Conservation (phyloP, 768 basidiomycete genomes). For the Russula griseocarnosa region DNA sequence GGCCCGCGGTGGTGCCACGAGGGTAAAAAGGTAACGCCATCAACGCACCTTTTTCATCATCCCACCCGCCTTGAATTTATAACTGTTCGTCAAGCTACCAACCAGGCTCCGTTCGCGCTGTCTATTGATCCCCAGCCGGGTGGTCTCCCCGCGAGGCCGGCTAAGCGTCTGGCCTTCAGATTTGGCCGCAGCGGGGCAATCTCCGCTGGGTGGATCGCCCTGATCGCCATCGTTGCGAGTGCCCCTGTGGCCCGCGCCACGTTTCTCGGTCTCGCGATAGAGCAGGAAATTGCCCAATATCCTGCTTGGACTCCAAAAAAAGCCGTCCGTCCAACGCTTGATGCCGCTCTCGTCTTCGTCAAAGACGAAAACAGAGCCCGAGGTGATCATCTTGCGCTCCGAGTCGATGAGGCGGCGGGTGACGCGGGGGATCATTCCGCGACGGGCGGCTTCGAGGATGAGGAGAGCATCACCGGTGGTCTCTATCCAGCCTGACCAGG, state of each 20-base stretch:
- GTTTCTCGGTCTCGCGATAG: constrained; percentile 91
- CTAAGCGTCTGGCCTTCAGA: constrained; percentile 48
- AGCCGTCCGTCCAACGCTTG: constrained; percentile 98
- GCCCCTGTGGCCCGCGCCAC: constrained; percentile 59
- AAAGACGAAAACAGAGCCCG: constrained; percentile 94
- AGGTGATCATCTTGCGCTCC: constrained; percentile 89
- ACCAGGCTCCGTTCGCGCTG: constrained; percentile 77
- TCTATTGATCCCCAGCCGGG: constrained; percentile 53
- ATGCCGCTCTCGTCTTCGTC: constrained; percentile 97
- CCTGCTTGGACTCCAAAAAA: constrained; percentile 89
- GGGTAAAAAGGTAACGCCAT: background rate
- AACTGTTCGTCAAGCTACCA: constrained; percentile 87
- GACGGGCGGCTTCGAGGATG: constrained; percentile 89
- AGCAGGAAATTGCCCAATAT: constrained; percentile 94
- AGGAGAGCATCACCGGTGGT: constrained; percentile 94
- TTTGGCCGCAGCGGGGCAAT: constrained; percentile 26
- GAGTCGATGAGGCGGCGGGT: constrained; percentile 89
- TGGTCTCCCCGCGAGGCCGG: constrained; percentile 55
- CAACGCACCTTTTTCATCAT: constrained; percentile 91
- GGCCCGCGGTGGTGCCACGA: background rate
- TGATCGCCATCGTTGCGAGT: constrained; percentile 43
- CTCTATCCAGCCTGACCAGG: constrained; percentile 93
- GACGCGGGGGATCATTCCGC: constrained; percentile 87
- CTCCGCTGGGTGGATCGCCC: constrained; percentile 23
- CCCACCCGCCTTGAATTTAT: constrained; percentile 89